Evolutionary conservation across 345 rosid genomes (phyloP).

Genomic region (Eucalyptus pauciflora): DNA sequence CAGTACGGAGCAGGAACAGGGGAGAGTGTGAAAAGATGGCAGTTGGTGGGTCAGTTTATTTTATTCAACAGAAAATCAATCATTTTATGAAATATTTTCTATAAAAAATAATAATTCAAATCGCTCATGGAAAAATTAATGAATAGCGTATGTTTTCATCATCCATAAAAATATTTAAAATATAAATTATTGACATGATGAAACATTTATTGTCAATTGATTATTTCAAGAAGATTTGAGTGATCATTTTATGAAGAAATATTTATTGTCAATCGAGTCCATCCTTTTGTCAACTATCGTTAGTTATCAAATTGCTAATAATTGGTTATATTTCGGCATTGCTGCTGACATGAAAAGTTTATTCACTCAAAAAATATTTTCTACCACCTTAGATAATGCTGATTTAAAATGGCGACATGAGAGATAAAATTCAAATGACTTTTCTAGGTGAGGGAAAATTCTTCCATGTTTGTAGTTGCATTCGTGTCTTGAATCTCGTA

Average conservation of each 20-base stretch:
- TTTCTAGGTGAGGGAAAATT: too few species aligned
- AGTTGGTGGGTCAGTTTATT: neutral
- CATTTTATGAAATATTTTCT: neutral
- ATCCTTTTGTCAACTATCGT: neutral
- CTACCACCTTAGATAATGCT: neutral
- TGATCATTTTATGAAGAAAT: neutral
- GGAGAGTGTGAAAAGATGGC: neutral
- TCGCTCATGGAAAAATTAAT: fast-evolving
- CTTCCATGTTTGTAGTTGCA: fast-evolving
- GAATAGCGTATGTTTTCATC: neutral
- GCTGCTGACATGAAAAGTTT: too few species aligned
- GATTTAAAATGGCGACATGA: neutral
- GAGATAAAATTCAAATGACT: neutral
- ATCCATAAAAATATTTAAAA: neutral
- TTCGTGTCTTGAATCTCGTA: neutral
- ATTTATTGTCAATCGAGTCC: too few species aligned
- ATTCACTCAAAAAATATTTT: neutral
- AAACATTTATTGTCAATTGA: neutral
- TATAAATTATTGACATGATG: neutral
- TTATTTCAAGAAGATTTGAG: too few species aligned
- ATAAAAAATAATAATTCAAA: neutral
- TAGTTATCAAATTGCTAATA: neutral
- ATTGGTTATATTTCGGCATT: too few species aligned
- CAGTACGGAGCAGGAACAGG: fast-evolving
- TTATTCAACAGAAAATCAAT: too few species aligned